Base-by-base conservation (phyloP, 2,329 filamentous ascomycete species). In the Colletotrichum filicis region DNA sequence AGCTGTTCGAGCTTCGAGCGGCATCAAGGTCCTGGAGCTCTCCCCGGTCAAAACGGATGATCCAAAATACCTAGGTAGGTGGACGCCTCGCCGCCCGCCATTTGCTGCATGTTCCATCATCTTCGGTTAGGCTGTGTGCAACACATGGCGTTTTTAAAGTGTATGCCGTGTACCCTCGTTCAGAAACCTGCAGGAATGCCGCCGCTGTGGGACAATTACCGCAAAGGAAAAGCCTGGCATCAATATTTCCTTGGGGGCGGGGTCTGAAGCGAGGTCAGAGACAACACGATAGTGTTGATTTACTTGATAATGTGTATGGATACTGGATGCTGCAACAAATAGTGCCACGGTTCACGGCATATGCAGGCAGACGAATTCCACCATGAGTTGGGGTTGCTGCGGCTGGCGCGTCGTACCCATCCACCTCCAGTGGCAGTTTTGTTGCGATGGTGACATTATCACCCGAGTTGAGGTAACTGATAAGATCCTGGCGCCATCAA, bases 371-470 rank as follows among this genome's bases (percentile, higher is more conserved):
- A 49, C 37, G 6, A 19, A 55, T 69, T 58, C 58, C 70, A 66
- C 64, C 66, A 61, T 70, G 14, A 32, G 26, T 58, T 58, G 56
- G 11, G 37, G 37, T 42, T 55, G 52, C 64, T 52, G 64, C 64
- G 70, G 70, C 60, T 64, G 70, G 65, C 68, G 70, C 70, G 32
- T 65, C 46, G 70, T 67, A 65, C 59, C 12, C 16, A 14, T 63
- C 28, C 60, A 49, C 60, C 9, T 68, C 63, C 32, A 4, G n/a
- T 49, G 26, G n/a, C 49, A 26, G 4, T 57, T n/a, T 22, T 61
- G 19, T 35, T 35, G 28, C 35, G 16, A 60, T 56, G 55, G 68
- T 32, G 62, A 46, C 56, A 61, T 67, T 12, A 22, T 24, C 53
- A 22, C 26, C 30, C 12, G 37, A 35, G 30, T 46, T 42, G 7